phyloP scores from a whole-genome alignment of 805 yeast species.

The Saturnispora dispora region DNA sequence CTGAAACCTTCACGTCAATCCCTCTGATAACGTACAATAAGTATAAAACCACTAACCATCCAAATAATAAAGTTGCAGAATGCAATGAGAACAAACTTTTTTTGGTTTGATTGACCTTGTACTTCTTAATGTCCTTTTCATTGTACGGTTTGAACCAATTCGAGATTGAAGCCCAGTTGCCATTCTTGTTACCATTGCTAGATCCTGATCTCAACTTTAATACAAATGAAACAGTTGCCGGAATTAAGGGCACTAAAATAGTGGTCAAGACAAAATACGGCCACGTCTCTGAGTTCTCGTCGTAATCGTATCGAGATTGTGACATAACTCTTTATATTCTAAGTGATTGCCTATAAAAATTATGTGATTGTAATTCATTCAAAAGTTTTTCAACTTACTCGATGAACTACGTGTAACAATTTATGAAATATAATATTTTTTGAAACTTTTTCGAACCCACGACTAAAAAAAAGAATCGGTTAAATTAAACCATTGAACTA shows the following conservation, averaged over 20 bases:
- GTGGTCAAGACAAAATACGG: conserved; percentile 80
- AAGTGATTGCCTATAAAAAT: not conserved
- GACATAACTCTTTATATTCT: conserved; percentile 28
- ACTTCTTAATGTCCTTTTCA: conserved; percentile 24
- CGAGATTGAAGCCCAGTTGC: conserved; percentile 13
- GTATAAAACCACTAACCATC: conserved; percentile 52
- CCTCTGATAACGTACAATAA: conserved; percentile 34
- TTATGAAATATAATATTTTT: not conserved
- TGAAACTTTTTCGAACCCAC: not conserved
- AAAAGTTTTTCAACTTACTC: not conserved
- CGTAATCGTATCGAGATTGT: conserved; percentile 62
- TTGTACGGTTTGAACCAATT: conserved; percentile 31
- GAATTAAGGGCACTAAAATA: conserved; percentile 57
- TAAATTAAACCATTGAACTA: no score
- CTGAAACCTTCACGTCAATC: conserved; percentile 37
- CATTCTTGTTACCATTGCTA: not conserved
- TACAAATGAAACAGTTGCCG: conserved; percentile 31
- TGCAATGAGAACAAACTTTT: conserved; percentile 30
- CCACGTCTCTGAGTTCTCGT: conserved; percentile 88
- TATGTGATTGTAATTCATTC: not conserved
- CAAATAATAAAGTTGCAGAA: conserved; percentile 30
- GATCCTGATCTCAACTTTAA: conserved; percentile 1
- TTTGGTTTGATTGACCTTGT: conserved; percentile 19
- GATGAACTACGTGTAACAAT: not conserved
- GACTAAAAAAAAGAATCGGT: no score